Conservation (phyloP, 805 yeast genomes). For the Candida xiaguanensis region DNA sequence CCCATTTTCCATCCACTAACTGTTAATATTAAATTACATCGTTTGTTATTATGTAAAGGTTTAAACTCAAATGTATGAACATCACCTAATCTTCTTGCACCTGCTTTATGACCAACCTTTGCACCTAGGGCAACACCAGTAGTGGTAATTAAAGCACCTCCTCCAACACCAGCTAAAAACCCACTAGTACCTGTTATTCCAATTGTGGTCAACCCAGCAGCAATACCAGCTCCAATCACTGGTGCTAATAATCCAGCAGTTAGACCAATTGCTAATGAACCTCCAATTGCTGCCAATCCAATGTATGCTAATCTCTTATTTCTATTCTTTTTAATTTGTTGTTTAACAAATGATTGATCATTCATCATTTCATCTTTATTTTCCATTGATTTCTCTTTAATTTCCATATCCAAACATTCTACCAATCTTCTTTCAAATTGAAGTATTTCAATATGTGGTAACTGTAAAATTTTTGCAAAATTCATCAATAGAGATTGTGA, state of each 20-base stretch:
- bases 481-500: slow-evolving; percentile 73
- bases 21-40: slow-evolving; percentile 82
- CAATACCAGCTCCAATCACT: slow-evolving; percentile 96
- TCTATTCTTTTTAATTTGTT: slow-evolving; percentile 62
- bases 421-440: slow-evolving; percentile 91
- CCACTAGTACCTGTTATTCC: slow-evolving; percentile 94
- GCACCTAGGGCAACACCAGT: slow-evolving; percentile 93
- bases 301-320: slow-evolving; percentile 75
- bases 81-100: slow-evolving; percentile 82
- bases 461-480: slow-evolving; percentile 61
- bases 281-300: slow-evolving; percentile 95
- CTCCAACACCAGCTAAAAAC: slow-evolving; percentile 94
- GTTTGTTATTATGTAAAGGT: slow-evolving; percentile 85
- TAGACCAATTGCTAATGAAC: slow-evolving; percentile 88
- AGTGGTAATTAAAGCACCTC: slow-evolving; percentile 89
- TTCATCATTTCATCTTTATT: slow-evolving; percentile 69
- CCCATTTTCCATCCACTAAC: slow-evolving; percentile 98
- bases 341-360: slow-evolving; percentile 71
- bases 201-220: slow-evolving; percentile 92
- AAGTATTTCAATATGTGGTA: slow-evolving; percentile 63
- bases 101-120: slow-evolving; percentile 79
- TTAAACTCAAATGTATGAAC: slow-evolving; percentile 91
- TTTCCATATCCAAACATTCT: slow-evolving; percentile 82
- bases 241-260: slow-evolving; percentile 97
- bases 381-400: slow-evolving; percentile 47